Conservation (phyloP, 768 basidiomycete genomes). For the Butyriboletus loyo region DNA sequence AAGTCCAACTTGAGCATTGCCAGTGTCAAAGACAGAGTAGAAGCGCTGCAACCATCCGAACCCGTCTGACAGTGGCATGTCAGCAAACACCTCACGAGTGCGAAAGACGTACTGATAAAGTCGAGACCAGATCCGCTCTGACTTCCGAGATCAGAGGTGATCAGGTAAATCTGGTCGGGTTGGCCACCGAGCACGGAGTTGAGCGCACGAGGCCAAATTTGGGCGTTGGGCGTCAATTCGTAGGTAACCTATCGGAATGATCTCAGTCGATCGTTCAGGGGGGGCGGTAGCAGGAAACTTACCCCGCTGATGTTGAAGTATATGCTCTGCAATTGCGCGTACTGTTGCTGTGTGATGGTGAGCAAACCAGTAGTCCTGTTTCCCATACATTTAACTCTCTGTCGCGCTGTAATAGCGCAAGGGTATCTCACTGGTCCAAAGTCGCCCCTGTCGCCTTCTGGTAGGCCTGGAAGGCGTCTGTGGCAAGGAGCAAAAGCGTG, state of each 20-base stretch:
- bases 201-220: constrained; percentile 64
- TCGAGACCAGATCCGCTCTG: constrained; percentile 56
- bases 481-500: constrained; percentile 53
- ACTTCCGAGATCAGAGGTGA: constrained; percentile 51
- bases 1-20: constrained; percentile 21
- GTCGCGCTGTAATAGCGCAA: neutral
- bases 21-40: constrained; percentile 53
- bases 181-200: constrained; percentile 58
- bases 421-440: constrained; percentile 42
- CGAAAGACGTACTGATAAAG: constrained; percentile 50
- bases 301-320: constrained; percentile 52
- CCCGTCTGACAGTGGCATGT: constrained; percentile 38
- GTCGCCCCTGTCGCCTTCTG: constrained; percentile 51
- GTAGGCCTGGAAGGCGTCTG: constrained; percentile 57
- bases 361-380: constrained; percentile 53
- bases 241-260: constrained; percentile 40
- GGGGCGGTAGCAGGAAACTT: neutral
- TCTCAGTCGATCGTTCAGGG: neutral
- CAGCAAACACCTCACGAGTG: neutral
- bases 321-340: constrained; percentile 45
- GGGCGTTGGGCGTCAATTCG: constrained; percentile 59
- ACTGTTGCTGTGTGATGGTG: constrained; percentile 48
- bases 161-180: constrained; percentile 49
- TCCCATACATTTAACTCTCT: neutral
- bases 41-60: constrained; percentile 59